These are phyloP conservation scores for Chytriomyces confervae DNA, from an alignment of 192 early-diverging fungal species.

Conservation along the genomic window DNA sequence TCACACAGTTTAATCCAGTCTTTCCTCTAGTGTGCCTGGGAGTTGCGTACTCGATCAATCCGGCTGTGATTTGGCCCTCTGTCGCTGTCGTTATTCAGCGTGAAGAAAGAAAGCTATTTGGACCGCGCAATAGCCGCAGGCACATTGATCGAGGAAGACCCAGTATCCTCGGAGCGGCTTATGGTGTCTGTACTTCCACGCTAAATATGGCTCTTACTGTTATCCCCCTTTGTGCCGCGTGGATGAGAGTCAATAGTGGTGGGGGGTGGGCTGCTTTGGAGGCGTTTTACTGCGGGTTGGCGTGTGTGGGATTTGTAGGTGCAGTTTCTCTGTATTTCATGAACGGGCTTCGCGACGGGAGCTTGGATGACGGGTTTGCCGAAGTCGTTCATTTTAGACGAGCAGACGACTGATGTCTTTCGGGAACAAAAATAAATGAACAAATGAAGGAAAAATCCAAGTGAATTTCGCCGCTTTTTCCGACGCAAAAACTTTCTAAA, in stretches of 20 bases:
- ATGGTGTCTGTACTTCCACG: constrained; percentile 52
- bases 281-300: constrained; percentile 55
- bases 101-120: constrained; percentile 39
- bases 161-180: constrained; percentile 54
- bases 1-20: constrained; percentile 58
- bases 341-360: constrained; percentile 12
- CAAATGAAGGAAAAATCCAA: no score
- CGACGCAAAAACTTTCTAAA: no score
- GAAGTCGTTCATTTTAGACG: no score
- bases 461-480: no score
- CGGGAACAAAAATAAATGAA: no score
- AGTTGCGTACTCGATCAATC: constrained; percentile 65
- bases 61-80: constrained; percentile 68
- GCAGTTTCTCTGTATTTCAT: constrained; percentile 7
- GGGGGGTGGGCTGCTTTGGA: constrained; percentile 51
- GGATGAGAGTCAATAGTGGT: constrained; percentile 46
- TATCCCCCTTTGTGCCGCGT: constrained; percentile 55
- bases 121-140: background rate
- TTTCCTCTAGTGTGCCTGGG: constrained; percentile 62
- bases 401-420: no score
- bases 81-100: constrained; percentile 65
- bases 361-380: background rate
- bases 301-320: constrained; percentile 36
- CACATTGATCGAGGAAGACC: background rate
- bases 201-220: constrained; percentile 58